Base-by-base conservation (phyloP, 1,139 yeast species). In the Blastobotrys niveus region DNA sequence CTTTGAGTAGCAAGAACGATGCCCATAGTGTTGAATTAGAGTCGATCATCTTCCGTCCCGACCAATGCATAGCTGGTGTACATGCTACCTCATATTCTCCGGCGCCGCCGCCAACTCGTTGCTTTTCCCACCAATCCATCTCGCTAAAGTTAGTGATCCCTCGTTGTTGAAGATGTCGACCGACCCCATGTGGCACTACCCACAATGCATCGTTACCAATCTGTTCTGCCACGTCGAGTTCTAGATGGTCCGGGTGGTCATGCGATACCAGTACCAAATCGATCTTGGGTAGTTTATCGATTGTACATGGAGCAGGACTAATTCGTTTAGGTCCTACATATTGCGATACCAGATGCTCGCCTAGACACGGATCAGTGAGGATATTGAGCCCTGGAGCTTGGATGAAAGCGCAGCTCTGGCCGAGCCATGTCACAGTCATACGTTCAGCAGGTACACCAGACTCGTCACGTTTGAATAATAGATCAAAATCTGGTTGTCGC, bases 51-150 rank as follows among this genome's bases (percentile, higher is more conserved):
- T 76, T 75, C 35, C 96, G 65, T 0, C 96, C 97, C 1, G 95
- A 84, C 97, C 97, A 89, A 64, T 89, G 97, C 96, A 89, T 89
- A 0, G 96, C 87, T 0, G 97, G 97, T 0, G 93, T 76, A 63
- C 96, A 86, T 1, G 86, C 88, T 26, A 89, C 69, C 53, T 85
- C 89, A 68, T 83, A 87, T 19, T 73, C 68, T 47, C 77, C 81
- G 1, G 68, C 65, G 6, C 70, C 59, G 15, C 54, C 55, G 5
- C 44, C 45, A 32, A 34, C 31, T 2, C 65, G 62, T 39, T 82
- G 58, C 15, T 74, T 69, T 45, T 88, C 89, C 97, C 97, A 89
- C 97, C 97, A 89, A 54, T 84, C 82, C 77, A 89, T 70, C 61
- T 89, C 96, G 12, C 57, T 48, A 2, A 73, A 67, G 29, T 76